These are phyloP conservation scores for Candida tammaniensis DNA, from an alignment of 805 yeast species.

Conservation along the genomic window DNA sequence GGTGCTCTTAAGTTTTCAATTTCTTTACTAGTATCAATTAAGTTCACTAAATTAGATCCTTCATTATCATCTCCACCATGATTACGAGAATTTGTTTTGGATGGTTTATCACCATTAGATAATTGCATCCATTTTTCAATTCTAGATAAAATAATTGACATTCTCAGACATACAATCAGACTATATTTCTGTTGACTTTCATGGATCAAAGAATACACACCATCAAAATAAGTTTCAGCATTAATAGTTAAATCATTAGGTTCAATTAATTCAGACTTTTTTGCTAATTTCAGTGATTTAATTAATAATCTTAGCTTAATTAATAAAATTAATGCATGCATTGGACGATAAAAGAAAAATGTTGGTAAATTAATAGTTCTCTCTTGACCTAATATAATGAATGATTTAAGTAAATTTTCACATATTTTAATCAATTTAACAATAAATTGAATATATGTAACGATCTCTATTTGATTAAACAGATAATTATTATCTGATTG, in stretches of 20 bases:
- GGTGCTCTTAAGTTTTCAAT: conserved; percentile 29
- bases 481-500: background rate
- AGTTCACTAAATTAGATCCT: conserved; percentile 20
- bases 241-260: conserved; percentile 18
- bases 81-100: conserved; percentile 2
- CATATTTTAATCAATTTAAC: conserved; percentile 43
- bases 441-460: conserved; percentile 35
- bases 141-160: conserved; percentile 20
- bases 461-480: conserved; percentile 18
- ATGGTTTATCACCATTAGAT: conserved; percentile 13
- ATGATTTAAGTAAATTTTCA: conserved; percentile 45
- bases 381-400: conserved; percentile 34
- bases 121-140: conserved; percentile 28
- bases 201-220: conserved; percentile 16
- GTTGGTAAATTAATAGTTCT: conserved; percentile 46
- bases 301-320: conserved; percentile 46
- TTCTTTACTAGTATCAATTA: conserved; percentile 30
- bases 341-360: conserved; percentile 50
- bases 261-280: conserved; percentile 8
- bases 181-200: conserved; percentile 19
- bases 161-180: conserved; percentile 21
- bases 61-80: conserved; percentile 3
- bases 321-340: conserved; percentile 49
- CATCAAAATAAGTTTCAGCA: conserved; percentile 19
- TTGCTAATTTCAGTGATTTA: conserved; percentile 33